Base-by-base conservation (phyloP, 139 green algal genomes). In the Micractinium sp. region DNA sequence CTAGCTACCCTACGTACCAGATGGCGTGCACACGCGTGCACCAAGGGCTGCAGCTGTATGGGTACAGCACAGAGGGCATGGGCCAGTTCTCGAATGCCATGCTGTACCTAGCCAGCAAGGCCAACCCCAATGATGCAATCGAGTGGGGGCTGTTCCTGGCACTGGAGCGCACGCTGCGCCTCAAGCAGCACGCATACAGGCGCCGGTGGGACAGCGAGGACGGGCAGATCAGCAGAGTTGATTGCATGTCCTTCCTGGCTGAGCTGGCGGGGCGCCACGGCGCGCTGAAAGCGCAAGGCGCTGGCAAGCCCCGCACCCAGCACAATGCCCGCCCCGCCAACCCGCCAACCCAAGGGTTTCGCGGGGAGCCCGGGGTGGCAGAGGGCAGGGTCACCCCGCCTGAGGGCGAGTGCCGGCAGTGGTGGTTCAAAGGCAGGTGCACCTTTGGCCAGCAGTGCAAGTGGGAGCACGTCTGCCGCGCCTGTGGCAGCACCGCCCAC, bases 141-240 rank as follows among this genome's bases (percentile, higher is more conserved):
- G 73, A 78, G 73, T 78, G 73, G 73, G 73, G 73, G 1, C 39
- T 78, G 73, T 78, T 78, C 36, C 73, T 78, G 31, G n/a, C 22
- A n/a, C 31, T 78, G 73, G 73, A 78, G 29, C 73, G 73, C 73
- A 78, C 73, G n/a, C 73, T 78, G 73, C 73, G 73, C 15, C n/a
- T 78, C 27, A 78, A 39, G 14, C 73, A 78, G 73, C 73, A 78
- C 22, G 73, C 73, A 2, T 78, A 41, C 73, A n/a, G 73, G 27
- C 73, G n/a, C 29, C 73, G 73, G 73, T 78, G 73, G 73, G 73
- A 78, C 73, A 20, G 22, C 18, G 73, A 78, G 73, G 73, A 27
- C 2, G 73, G 73, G 5, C 31, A 78, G 29, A 78, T 78, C 73
- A 38, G 73, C 73, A 78, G 27, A 23, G n/a, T 2, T 25, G 27